Percentiles rank a stretch among this genome's conserved stretches.
Evolutionary conservation across 1,139 yeast species (phyloP).

Genomic region (Pichia sorboxylosa): DNA sequence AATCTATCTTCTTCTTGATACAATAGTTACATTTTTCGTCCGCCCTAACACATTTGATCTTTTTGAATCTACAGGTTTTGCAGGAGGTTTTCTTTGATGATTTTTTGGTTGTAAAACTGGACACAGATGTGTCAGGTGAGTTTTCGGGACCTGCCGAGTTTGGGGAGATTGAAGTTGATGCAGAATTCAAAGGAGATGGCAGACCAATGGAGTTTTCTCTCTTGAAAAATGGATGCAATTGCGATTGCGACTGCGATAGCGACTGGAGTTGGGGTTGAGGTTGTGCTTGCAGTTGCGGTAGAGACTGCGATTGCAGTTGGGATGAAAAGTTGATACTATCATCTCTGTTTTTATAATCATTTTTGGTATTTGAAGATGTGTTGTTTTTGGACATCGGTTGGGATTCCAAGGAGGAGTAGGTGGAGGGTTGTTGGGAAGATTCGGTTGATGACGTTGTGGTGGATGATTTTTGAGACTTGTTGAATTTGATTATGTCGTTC

Average conservation of each 20-base stretch:
- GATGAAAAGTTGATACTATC: not conserved
- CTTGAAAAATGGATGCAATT: not conserved
- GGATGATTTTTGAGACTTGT: constrained; percentile 17
- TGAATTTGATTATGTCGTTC: constrained; percentile 35
- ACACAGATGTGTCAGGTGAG: not conserved
- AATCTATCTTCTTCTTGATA: constrained; percentile 16
- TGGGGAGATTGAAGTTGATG: not conserved
- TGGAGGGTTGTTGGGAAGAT: not conserved
- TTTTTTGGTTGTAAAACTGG: constrained; percentile 3
- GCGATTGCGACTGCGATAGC: not conserved
- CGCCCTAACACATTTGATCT: constrained; percentile 23
- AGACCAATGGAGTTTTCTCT: not conserved
- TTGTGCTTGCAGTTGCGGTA: no score
- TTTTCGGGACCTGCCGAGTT: not conserved
- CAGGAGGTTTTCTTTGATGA: constrained; percentile 23
- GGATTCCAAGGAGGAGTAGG: not conserved
- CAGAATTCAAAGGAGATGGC: constrained; percentile 1
- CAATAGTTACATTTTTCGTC: constrained; percentile 20
- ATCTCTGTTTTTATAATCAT: not conserved
- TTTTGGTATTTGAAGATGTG: not conserved
- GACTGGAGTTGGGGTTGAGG: not conserved
- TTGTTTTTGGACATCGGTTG: not conserved
- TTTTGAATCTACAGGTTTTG: constrained; percentile 22
- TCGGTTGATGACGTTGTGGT: not conserved
- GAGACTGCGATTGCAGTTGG: not conserved